Evolutionary conservation across 2,329 filamentous ascomycete genomes (phyloP), one percentile per base, ranked within the genome.

Genomic region (Pestalotiopsis sp.): DNA sequence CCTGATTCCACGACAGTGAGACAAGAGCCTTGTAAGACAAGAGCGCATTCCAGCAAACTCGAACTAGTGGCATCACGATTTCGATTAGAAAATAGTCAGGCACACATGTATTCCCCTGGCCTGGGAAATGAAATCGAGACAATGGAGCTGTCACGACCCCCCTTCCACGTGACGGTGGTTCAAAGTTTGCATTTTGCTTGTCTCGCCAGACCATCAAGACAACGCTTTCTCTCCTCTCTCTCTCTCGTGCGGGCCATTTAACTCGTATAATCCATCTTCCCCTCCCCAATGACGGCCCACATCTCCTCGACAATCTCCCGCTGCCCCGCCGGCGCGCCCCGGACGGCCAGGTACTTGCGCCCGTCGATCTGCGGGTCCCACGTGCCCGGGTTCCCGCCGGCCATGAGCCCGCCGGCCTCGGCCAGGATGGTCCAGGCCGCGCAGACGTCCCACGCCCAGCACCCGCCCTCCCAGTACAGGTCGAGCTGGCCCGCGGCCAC

Each of bases 391-490:
- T 95, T 94, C 4, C 90, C 92, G 76, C 91, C 86, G 7, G 87
- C 91, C 83, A 95, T 88, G 65, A 88, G 82, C 0, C 93, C 93
- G 0, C 93, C 93, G 0, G 92, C 91, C 82, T 95, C 93, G 38
- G 83, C 82, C 31, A 95, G 81, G 70, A 95, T 91, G 68, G 91
- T 89, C 93, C 92, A 95, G 0, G 90, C 93, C 4, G 93, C 93
- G 76, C 91, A 93, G 2, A 95, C 93, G 78, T 95, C 93, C 93
- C 93, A 95, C 1, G 92, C 92, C 88, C 92, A 95, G 79, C 92
- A 94, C 0, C 93, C 93, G 49, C 91, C 92, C 81, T 95, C 93
- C 93, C 93, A 95, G 78, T 93, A 95, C 25, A 89, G 75, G 77
- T 95, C 93, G 31, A 93, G 73, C 77, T 90, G 86, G 0, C 93